These are phyloP conservation scores for Calonectria hongkongensis DNA, from an alignment of 2,329 filamentous ascomycete genomes.

Conservation along the genomic window DNA sequence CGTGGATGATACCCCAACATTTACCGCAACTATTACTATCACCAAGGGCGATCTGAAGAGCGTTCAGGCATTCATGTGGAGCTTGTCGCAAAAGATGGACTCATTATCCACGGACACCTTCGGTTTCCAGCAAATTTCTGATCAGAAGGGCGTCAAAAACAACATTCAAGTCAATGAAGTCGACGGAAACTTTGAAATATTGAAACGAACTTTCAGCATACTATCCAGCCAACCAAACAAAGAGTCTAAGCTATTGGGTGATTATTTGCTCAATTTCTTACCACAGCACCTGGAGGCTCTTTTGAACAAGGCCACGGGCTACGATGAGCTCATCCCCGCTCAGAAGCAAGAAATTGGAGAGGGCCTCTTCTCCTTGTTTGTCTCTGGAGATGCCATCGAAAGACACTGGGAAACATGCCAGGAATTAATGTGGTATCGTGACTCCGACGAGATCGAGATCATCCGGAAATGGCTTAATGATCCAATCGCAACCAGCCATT, in stretches of 20 bases:
- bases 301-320: neutral
- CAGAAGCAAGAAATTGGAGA: constrained; percentile 16
- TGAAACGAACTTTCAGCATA: constrained; percentile 1
- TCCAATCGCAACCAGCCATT: neutral
- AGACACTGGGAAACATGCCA: neutral
- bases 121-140: constrained; percentile 6
- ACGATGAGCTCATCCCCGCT: neutral
- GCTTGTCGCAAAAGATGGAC: constrained; percentile 7
- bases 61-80: constrained; percentile 21
- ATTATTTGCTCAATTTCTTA: constrained; percentile 8
- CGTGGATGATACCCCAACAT: constrained; percentile 3
- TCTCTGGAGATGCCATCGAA: neutral
- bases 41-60: constrained; percentile 1
- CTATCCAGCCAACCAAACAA: neutral
- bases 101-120: neutral
- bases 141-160: constrained; percentile 7
- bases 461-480: constrained; percentile 11
- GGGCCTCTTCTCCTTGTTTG: neutral
- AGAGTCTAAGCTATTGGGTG: neutral
- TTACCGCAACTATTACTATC: constrained; percentile 11
- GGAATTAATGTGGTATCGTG: constrained; percentile 5
- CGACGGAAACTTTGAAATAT: neutral
- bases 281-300: constrained; percentile 5
- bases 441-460: neutral
- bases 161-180: constrained; percentile 14